Percentiles rank a stretch among this genome's conserved stretches.
Evolutionary conservation across 2,329 filamentous ascomycete genomes (phyloP).

Genomic region (Paraphaeosphaeria sporulosa): DNA sequence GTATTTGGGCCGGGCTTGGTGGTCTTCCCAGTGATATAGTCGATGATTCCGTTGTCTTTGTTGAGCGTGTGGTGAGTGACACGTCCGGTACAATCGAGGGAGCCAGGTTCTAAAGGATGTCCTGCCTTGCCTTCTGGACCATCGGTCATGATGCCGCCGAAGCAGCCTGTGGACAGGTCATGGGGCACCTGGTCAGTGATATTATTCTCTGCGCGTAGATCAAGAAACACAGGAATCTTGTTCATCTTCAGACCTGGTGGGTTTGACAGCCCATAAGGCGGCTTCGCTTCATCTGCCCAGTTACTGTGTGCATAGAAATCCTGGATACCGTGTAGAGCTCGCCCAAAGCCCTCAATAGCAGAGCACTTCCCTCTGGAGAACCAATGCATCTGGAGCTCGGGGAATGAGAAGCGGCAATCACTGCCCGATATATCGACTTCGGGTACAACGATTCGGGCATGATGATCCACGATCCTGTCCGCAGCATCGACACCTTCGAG

Average conservation of each 20-base stretch:
- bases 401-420: constrained; percentile 33
- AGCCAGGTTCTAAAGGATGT: constrained; percentile 34
- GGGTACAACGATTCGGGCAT: constrained; percentile 24
- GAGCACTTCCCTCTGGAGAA: constrained; percentile 26
- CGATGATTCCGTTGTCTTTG: constrained; percentile 35
- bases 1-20: constrained; percentile 31
- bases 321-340: constrained; percentile 29
- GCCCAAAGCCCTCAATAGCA: constrained; percentile 29
- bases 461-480: constrained; percentile 28
- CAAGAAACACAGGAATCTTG: constrained; percentile 28
- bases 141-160: constrained; percentile 32
- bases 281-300: constrained; percentile 27
- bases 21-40: constrained; percentile 25
- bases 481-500: constrained; percentile 30
- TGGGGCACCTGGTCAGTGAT: constrained; percentile 30
- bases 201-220: constrained; percentile 33
- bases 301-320: constrained; percentile 34
- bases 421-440: constrained; percentile 27
- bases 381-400: constrained; percentile 29
- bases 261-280: constrained; percentile 28
- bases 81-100: constrained; percentile 32
- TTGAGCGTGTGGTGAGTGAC: constrained; percentile 36
- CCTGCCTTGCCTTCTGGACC: constrained; percentile 31
- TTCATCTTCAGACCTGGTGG: constrained; percentile 29
- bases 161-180: constrained; percentile 33